Evolutionary conservation across 495 filamentous ascomycete genomes (phyloP).

Genomic region (Aspergillus sclerotioniger): DNA sequence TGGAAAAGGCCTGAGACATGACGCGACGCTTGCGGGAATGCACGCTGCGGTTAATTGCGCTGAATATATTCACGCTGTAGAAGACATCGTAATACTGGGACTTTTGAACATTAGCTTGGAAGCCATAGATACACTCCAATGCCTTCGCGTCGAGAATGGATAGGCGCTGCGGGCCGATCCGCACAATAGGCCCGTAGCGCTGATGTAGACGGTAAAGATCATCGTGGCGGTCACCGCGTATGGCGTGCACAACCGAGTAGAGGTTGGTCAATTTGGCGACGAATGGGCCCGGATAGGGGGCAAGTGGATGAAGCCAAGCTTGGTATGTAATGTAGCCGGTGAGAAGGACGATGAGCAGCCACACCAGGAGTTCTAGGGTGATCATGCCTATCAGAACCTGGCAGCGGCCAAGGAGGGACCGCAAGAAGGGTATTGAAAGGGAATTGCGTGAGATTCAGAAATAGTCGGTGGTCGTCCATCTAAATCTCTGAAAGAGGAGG

Average conservation of each 20-base stretch:
- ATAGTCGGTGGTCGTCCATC: no score
- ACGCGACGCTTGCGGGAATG: not conserved
- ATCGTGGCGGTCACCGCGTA: not conserved
- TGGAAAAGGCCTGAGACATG: not conserved
- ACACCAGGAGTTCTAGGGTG: no score
- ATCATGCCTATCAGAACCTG: no score
- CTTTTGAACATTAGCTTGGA: not conserved
- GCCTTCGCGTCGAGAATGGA: not conserved
- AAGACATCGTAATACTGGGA: not conserved
- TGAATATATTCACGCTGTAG: not conserved
- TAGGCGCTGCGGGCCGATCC: not conserved
- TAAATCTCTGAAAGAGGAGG: no score
- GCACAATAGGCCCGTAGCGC: not conserved
- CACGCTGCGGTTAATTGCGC: not conserved
- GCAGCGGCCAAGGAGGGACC: no score
- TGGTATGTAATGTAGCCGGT: not conserved
- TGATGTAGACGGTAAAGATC: not conserved
- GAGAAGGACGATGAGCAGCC: not conserved
- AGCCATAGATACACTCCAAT: not conserved
- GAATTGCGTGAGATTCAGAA: no score
- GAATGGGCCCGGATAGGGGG: not conserved
- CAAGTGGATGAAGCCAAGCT: not conserved
- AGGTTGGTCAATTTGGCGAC: not conserved
- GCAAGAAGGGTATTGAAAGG: no score
- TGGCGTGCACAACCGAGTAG: not conserved